A percentile compares a stretch with the other conserved stretches of the same genome.
These are phyloP conservation scores for Cyberlindnera japonica DNA, from an alignment of 805 yeast genomes.

Conservation along the genomic window DNA sequence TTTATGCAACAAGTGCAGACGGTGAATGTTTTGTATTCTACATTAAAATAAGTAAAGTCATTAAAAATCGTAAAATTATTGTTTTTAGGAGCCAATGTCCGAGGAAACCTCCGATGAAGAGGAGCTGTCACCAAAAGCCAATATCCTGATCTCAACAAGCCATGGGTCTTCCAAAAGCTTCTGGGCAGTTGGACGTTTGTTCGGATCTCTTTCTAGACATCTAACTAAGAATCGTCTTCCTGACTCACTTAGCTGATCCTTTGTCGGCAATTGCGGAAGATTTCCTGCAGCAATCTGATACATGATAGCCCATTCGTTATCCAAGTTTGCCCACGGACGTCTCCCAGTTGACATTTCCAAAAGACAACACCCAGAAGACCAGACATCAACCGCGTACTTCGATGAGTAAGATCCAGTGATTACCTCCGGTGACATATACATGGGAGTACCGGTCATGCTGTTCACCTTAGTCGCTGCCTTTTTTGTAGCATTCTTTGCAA, in stretches of 20 bases:
- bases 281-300: conserved; percentile 97
- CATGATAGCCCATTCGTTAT: conserved; percentile 98
- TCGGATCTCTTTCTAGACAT: conserved; percentile 82
- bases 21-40: too few species aligned
- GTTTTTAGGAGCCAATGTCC: conserved; percentile 20
- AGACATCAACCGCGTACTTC: conserved; percentile 60
- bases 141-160: conserved; percentile 68
- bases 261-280: conserved; percentile 76
- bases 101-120: conserved; percentile 26
- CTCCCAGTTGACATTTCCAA: conserved; percentile 96
- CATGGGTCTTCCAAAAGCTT: conserved; percentile 87
- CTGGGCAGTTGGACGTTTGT: conserved; percentile 74
- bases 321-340: conserved; percentile 94
- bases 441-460: conserved; percentile 82
- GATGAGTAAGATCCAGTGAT: conserved; percentile 64
- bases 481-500: conserved; percentile 52
- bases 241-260: conserved; percentile 69
- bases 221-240: conserved; percentile 70
- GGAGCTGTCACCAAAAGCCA: conserved; percentile 54
- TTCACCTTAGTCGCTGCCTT: conserved; percentile 31
- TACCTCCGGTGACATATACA: conserved; percentile 98
- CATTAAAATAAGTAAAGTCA: too few species aligned
- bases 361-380: conserved; percentile 97
- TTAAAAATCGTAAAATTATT: too few species aligned
- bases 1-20: too few species aligned